Evolutionary conservation across 768 basidiomycete genomes (phyloP).

Genomic region (Tricholoma sp.): DNA sequence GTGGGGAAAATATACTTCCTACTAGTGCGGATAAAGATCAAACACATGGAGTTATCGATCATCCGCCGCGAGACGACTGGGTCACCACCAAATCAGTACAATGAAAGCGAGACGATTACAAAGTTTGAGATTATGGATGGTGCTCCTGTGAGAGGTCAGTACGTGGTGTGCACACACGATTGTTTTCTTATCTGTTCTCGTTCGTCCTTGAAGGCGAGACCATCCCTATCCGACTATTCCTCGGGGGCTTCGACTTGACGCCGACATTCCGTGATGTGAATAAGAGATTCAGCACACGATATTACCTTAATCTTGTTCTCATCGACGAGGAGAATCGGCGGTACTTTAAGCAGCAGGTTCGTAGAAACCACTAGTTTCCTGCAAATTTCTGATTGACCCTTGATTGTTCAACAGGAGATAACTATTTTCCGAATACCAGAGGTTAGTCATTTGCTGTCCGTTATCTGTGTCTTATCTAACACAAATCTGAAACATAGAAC

Average conservation of each 20-base stretch:
- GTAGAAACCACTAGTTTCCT: slow-evolving; percentile 5
- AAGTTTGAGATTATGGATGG: slow-evolving; percentile 99
- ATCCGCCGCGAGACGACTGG: slow-evolving; percentile 97
- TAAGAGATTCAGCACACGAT: slow-evolving; percentile 97
- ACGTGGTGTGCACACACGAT: not conserved
- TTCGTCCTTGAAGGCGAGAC: slow-evolving; percentile 68
- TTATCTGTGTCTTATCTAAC: not conserved
- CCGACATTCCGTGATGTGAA: slow-evolving; percentile 99
- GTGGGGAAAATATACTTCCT: slow-evolving; percentile 99
- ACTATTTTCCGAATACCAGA: slow-evolving; percentile 19
- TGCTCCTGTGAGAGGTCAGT: slow-evolving; percentile 86
- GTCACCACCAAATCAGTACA: slow-evolving; percentile 97
- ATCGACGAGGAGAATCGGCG: slow-evolving; percentile 98
- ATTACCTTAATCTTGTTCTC: slow-evolving; percentile 95
- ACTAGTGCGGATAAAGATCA: slow-evolving; percentile 98
- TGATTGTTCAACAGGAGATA: slow-evolving; percentile 9
- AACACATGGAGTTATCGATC: slow-evolving; percentile 98
- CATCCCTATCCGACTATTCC: slow-evolving; percentile 95
- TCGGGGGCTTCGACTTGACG: slow-evolving; percentile 97
- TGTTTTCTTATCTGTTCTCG: not conserved
- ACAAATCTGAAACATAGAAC: not conserved
- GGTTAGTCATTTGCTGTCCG: slow-evolving; percentile 1
- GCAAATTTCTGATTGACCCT: not conserved
- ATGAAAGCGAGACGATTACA: slow-evolving; percentile 97
- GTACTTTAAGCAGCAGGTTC: slow-evolving; percentile 95